Evolutionary conservation across 768 basidiomycete genomes (phyloP), one percentile per base, ranked within the genome.

Genomic region (Fomitopsis serialis): DNA sequence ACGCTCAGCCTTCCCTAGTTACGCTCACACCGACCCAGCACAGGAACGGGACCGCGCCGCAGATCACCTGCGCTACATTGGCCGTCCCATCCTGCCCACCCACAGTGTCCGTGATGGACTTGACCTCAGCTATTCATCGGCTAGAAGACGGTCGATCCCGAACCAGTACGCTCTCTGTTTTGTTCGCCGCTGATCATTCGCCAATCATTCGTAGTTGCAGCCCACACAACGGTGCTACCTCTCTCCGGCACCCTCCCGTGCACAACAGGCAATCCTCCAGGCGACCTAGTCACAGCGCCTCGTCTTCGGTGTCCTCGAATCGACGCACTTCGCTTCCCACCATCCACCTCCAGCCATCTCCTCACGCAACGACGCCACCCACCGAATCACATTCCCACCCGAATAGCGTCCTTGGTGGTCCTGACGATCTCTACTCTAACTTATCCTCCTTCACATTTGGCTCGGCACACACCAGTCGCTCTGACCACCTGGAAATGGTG

Each of bases 401-500:
- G 46, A 48, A 55, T 53, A 52, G 58, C 34, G 36, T 45, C 23
- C 43, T 56, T 37, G 48, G 45, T 36, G 42, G 42, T 42, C 42
- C 55, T 24, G 69, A 69, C 42, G 68, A 66, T 53, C 54, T 75
- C 34, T 74, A 78, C 60, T 70, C 72, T 2, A 64, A 64, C 50
- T 67, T 78, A 22, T 68, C 73, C 21, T 68, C 58, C 43, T 78
- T 69, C 61, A 74, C 73, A 7, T 78, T 78, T 54, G 76, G 77
- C 29, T 67, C 63, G 12, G 64, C 67, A 15, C 61, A 54, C 6
- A 45, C 61, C 1, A 54, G 48, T 35, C 61, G 35, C 12, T 44
- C 61, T 21, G 49, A 67, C 42, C 65, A 66, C 29, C 52, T 57
- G 37, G 64, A 66, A 37, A 60, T 59, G 56, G 66, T 74, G 60